Evolutionary conservation across 495 filamentous ascomycete species (phyloP), one percentile per base, ranked within the genome.

Genomic region (Neurospora sp.): DNA sequence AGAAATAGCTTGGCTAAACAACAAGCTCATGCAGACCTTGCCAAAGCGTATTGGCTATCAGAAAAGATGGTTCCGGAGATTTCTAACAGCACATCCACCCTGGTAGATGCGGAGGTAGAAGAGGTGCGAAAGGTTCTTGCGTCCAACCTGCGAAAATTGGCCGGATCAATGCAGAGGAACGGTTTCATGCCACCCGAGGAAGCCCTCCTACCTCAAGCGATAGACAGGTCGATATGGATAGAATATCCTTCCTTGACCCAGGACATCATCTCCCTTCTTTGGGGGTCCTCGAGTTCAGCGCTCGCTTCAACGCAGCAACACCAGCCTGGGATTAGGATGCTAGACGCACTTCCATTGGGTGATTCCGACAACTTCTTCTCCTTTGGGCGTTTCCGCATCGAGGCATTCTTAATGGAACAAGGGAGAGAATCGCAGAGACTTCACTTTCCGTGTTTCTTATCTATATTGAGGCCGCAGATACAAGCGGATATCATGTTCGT

Each of bases 1-100:
- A 75, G 74, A 48, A 83, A 83, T 20, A 83, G 84, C 16, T 79
- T 86, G 44, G 78, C 81, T 20, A 83, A 83, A 68, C 85, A 89
- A 72, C 92, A 94, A 81, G 90, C 91, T 14, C 89, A 94, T 71
- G 82, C 94, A 3, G 90, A 97, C 77, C 83, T 97, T 65, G 91
- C 91, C 3, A 97, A 97, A 78, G 86, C 89, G 0, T 90, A 92
- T 77, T 97, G 94, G 94, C 88, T 97, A 37, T 81, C 89, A 68
- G 88, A 90, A 70, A 86, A 90, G 4, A 85, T 93, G 6, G 83
- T 92, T 76, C 86, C 84, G 31, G 89, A 90, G 71, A 78, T 83
- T 39, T 72, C 78, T n/a, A 78, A 74, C 46, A 78, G 75, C 70
- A 81, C 79, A 39, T 79, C 77, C 2, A 80, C 73, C 65, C 74